A percentile compares a stretch with the other conserved stretches of the same genome.
Conservation (phyloP, 176 grass and related monocot genomes). For the Musa acuminata region DNA sequence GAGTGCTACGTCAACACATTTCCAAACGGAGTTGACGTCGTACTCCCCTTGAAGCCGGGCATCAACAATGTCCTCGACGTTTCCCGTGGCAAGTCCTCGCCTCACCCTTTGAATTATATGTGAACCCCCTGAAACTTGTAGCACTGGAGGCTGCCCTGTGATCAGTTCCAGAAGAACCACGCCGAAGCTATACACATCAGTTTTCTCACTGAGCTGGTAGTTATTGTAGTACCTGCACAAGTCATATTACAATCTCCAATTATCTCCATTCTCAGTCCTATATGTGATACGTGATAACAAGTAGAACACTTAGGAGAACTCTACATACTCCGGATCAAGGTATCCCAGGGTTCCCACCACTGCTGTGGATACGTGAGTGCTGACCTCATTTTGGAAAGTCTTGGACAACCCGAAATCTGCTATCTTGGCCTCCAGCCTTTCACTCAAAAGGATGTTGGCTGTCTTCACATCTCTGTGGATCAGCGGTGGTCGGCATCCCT, state of each 20-base stretch:
- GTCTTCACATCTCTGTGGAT: slow-evolving; percentile 22
- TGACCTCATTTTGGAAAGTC: slow-evolving; percentile 2
- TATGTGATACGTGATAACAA: too few species aligned
- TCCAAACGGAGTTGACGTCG: slow-evolving; percentile 39
- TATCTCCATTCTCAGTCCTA: background rate
- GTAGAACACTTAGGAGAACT: background rate
- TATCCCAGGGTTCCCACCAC: slow-evolving; percentile 11
- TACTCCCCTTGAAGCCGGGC: slow-evolving; percentile 8
- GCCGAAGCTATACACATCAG: slow-evolving; percentile 27
- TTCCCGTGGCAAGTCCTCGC: slow-evolving; percentile 26
- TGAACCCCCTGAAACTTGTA: background rate
- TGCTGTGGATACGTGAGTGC: slow-evolving; percentile 2
- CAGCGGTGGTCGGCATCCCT: slow-evolving; percentile 14
- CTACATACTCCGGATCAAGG: slow-evolving; percentile 17
- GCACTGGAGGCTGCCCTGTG: slow-evolving; percentile 23
- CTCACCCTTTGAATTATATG: slow-evolving; percentile 21
- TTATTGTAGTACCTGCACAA: slow-evolving; percentile 5
- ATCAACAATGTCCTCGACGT: slow-evolving; percentile 29
- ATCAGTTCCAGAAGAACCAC: slow-evolving; percentile 37
- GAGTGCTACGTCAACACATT: slow-evolving; percentile 27
- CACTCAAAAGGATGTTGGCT: slow-evolving; percentile 16
- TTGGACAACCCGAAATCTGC: slow-evolving; percentile 23
- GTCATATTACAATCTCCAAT: background rate
- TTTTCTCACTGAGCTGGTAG: slow-evolving; percentile 21
- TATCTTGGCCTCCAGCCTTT: slow-evolving; percentile 17